Percentiles rank a stretch among this genome's conserved stretches.
phyloP scores from a whole-genome alignment of 2,329 filamentous ascomycete genomes.

The Kalaharituber pfeilii region DNA sequence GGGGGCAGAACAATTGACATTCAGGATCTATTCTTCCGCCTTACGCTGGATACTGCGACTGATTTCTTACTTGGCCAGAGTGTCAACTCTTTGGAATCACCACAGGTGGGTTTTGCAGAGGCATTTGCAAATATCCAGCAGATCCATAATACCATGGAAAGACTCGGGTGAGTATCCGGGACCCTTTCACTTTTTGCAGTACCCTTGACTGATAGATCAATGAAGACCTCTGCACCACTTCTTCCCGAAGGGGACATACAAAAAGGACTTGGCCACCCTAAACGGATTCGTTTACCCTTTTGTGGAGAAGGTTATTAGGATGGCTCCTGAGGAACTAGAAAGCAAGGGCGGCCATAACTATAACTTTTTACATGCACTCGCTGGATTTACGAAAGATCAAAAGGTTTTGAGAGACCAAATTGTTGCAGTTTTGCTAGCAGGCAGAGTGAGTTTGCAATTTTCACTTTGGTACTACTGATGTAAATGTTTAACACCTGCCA shows the following conservation, averaged over 20 bases:
- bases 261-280: slow-evolving; percentile 46
- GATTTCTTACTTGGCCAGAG: slow-evolving; percentile 71
- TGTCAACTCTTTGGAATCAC: slow-evolving; percentile 38
- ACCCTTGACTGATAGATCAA: not conserved
- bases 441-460: slow-evolving; percentile 31
- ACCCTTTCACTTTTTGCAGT: not conserved
- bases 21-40: slow-evolving; percentile 63
- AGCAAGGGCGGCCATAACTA: slow-evolving; percentile 54
- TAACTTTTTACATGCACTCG: slow-evolving; percentile 75
- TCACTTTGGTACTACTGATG: not conserved
- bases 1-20: slow-evolving; percentile 47
- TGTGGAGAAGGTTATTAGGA: slow-evolving; percentile 53
- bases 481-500: not conserved
- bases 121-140: slow-evolving; percentile 67
- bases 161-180: slow-evolving; percentile 37
- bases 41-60: slow-evolving; percentile 68
- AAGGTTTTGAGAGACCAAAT: slow-evolving; percentile 68
- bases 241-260: slow-evolving; percentile 48
- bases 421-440: slow-evolving; percentile 64
- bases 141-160: slow-evolving; percentile 49
- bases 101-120: slow-evolving; percentile 51
- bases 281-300: slow-evolving; percentile 61
- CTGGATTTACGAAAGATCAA: slow-evolving; percentile 55
- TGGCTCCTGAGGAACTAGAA: slow-evolving; percentile 57
- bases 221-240: slow-evolving; percentile 41